A percentile compares a stretch with the other conserved stretches of the same genome.
Evolutionary conservation across 257 asterid species (phyloP).

Genomic region (Plantago elongata): DNA sequence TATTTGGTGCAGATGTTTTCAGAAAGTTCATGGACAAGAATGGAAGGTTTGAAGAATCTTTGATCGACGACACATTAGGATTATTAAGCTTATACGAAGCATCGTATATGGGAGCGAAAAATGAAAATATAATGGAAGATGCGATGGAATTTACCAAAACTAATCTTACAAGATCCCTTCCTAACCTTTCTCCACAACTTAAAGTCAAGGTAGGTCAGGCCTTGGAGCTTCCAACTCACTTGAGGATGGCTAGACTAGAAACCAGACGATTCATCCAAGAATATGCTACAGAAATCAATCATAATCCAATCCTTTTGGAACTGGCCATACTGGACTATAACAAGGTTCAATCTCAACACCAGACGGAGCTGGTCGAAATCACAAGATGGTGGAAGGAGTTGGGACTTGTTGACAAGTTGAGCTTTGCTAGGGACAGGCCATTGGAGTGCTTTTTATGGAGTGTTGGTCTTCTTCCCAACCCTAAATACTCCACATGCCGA

Average conservation of each 20-base stretch:
- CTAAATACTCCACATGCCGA: conserved; percentile 49
- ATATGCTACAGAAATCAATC: conserved; percentile 27
- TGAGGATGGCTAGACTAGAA: conserved; percentile 61
- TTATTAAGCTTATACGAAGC: conserved; percentile 62
- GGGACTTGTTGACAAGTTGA: conserved; percentile 52
- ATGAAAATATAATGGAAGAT: conserved; percentile 41
- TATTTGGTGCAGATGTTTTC: conserved; percentile 39
- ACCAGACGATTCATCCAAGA: conserved; percentile 43
- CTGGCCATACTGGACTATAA: conserved; percentile 52
- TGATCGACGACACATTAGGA: conserved; percentile 36
- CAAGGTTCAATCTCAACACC: conserved; percentile 51
- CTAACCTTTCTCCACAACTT: conserved; percentile 17
- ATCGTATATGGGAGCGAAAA: conserved; percentile 44
- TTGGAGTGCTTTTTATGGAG: conserved; percentile 70
- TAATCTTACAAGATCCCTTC: conserved; percentile 24
- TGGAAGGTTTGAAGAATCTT: conserved; percentile 37
- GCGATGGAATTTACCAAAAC: conserved; percentile 38
- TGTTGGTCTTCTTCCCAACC: conserved; percentile 59
- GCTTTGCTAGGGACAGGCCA: conserved; percentile 58
- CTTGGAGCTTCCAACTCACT: conserved; percentile 52
- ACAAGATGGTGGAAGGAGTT: conserved; percentile 69
- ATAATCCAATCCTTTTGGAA: conserved; percentile 31
- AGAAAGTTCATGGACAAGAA: conserved; percentile 36
- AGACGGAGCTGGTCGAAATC: conserved; percentile 49
- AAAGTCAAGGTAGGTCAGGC: conserved; percentile 28